Conservation (phyloP, 441 rosid species). For the Erodium trifolium region DNA sequence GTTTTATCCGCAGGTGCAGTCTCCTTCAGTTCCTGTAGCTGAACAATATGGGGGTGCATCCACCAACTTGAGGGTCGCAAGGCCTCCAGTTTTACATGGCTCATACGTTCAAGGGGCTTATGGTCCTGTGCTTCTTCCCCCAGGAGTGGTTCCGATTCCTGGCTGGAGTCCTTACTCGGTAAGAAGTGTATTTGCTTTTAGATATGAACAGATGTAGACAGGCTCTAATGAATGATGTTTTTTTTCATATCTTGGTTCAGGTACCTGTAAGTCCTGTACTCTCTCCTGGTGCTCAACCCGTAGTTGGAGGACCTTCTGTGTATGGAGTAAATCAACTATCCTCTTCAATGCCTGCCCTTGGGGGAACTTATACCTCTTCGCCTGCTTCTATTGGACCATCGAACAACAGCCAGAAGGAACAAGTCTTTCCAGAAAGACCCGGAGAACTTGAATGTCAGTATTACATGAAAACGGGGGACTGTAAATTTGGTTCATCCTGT, state of each 20-base stretch:
- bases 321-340: slow-evolving; percentile 35
- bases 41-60: slow-evolving; percentile 65
- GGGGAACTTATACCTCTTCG: slow-evolving; percentile 3
- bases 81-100: slow-evolving; percentile 64
- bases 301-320: slow-evolving; percentile 9
- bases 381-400: slow-evolving; percentile 16
- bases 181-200: slow-evolving; percentile 7
- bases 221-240: neutral
- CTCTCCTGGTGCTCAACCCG: slow-evolving; percentile 26
- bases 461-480: slow-evolving; percentile 24
- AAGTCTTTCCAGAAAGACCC: slow-evolving; percentile 22
- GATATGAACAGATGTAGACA: neutral
- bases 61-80: slow-evolving; percentile 30
- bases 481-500: slow-evolving; percentile 27
- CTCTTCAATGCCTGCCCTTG: slow-evolving; percentile 31
- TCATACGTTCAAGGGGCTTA: slow-evolving; percentile 66
- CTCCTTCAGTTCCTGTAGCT: slow-evolving; percentile 55
- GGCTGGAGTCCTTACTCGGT: slow-evolving; percentile 84
- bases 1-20: slow-evolving; percentile 51
- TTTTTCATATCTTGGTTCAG: neutral
- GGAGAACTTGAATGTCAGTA: slow-evolving; percentile 25
- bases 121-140: slow-evolving; percentile 62
- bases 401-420: slow-evolving; percentile 3
- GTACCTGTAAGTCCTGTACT: slow-evolving; percentile 43
- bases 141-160: slow-evolving; percentile 59